Base-by-base conservation (phyloP, 163 green algal genomes). In the Volvox carteri region DNA sequence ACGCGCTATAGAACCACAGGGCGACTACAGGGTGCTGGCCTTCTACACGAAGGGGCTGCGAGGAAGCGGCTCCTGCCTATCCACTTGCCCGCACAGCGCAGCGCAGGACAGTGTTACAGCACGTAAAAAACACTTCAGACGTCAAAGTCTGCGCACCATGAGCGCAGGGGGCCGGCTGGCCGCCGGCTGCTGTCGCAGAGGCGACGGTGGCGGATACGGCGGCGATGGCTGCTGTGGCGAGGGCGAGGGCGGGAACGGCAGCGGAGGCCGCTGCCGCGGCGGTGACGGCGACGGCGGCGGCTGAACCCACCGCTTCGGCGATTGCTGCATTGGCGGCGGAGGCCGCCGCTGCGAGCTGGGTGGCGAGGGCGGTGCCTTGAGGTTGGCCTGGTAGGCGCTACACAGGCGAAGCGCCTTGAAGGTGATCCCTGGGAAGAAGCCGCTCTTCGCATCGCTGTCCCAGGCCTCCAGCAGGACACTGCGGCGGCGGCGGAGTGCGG, bases 361-460 rank as follows among this genome's bases (percentile, higher is more conserved):
- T 2, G 54, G 25, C 54, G 54, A 65, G 48, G 14, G 35, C 37
- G 44, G 37, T 28, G 41, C 79, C 30, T 39, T 76, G 41, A 86
- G 72, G 58, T 78, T 67, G n/a, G 42, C 44, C 19, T 37, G 25
- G 4, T 56, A 48, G 28, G 60, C 52, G 79, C 28, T 67, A 60
- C 79, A 86, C 37, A 86, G 60, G n/a, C 79, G 79, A 19, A 86
- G 79, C 0, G 33, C n/a, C 79, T 86, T 86, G 79, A 78, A 86
- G 28, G 62, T 78, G 19, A 78, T 67, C 33, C 60, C 60, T 7
- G 60, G 60, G 58, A 86, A 86, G 60, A 39, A 50, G n/a, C 62
- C 42, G 39, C 25, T 50, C 79, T 77, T 78, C 28, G 60, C 62
- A 60, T 86, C 79, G 14, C 39, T 52, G 30, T 86, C 79, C 79